Base-by-base conservation (phyloP, 1,284 basidiomycete genomes). In the Leccinum pachyderme region DNA sequence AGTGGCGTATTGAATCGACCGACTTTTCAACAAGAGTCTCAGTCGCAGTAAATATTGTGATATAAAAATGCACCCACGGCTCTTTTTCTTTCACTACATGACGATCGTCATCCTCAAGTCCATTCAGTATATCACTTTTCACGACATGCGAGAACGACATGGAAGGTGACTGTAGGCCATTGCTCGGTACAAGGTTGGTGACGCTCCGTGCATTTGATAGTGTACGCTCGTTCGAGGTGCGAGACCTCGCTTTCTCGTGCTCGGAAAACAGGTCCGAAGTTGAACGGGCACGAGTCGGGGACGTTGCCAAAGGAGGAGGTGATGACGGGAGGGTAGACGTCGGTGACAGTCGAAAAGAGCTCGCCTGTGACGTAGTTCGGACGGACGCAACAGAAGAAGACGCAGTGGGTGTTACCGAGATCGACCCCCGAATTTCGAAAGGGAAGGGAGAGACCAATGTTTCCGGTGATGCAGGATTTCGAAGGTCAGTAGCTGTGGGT, bases 401-500 rank as follows among this genome's bases (percentile, higher is more conserved):
- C 7, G 75, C 75, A 4, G 78, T 82, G 1, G 84, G 80, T 8
- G 84, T 81, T 22, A 75, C 74, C 24, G 76, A 60, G 12, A 46
- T 53, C 69, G 56, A 73, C 74, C 48, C 77, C 73, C 32, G 79
- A 46, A 33, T 58, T 39, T 73, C 83, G 77, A 81, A 83, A 52
- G 80, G 78, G 28, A 77, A 72, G 24, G 80, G 73, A 49, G 80
- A 74, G 43, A 71, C 71, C 43, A 86, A 66, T 11, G 83, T 67
- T 51, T 82, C 80, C 9, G 88, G 87, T 28, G 87, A 89, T 8
- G 87, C 86, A 52, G 87, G 86, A 68, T 89, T 90, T 62, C 80
- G 77, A 63, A 82, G 78, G 53, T 77, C 75, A 25, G 65, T 54
- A 53, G 76, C 76, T 54, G 68, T 44, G 32, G 25, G 29, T 48